These are phyloP conservation scores for Yarrowia hollandica DNA, from an alignment of 805 yeast species.

Conservation along the genomic window DNA sequence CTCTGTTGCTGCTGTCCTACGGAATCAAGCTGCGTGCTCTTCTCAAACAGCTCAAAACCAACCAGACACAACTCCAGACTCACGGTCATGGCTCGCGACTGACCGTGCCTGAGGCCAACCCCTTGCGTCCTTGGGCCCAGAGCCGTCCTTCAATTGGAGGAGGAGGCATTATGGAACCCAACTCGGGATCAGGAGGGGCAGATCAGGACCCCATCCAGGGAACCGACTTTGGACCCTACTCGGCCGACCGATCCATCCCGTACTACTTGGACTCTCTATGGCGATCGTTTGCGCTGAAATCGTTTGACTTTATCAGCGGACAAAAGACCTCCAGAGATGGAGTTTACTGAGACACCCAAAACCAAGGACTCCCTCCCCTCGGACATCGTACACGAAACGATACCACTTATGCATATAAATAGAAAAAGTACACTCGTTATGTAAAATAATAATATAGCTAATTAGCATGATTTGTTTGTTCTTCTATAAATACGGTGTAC, in stretches of 20 bases:
- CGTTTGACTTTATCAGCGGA: conserved; percentile 9
- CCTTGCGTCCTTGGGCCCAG: conserved; percentile 24
- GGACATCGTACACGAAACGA: no score
- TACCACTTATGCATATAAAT: conserved; percentile 5
- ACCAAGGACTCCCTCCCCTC: no score
- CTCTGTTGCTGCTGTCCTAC: conserved; percentile 54
- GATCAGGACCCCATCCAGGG: conserved; percentile 16
- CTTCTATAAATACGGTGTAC: neutral
- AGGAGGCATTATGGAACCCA: conserved; percentile 11
- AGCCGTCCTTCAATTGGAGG: conserved; percentile 12
- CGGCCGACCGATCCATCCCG: conserved; percentile 22
- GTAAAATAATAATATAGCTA: neutral
- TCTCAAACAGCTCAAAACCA: conserved; percentile 24
- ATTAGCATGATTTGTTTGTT: no score
- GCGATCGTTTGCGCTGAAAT: conserved; percentile 20
- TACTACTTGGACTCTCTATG: conserved; percentile 27
- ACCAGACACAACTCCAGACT: conserved; percentile 28
- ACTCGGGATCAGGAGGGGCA: neutral
- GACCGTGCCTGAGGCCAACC: conserved; percentile 8
- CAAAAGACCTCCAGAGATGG: neutral
- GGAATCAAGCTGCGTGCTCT: conserved; percentile 31
- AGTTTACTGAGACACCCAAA: no score
- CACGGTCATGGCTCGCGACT: conserved; percentile 22
- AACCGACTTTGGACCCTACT: conserved; percentile 23
- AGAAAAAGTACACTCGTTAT: conserved; percentile 15